These are phyloP conservation scores for Fusarium sp. DNA, from an alignment of 2,329 filamentous ascomycete species.

Conservation along the genomic window DNA sequence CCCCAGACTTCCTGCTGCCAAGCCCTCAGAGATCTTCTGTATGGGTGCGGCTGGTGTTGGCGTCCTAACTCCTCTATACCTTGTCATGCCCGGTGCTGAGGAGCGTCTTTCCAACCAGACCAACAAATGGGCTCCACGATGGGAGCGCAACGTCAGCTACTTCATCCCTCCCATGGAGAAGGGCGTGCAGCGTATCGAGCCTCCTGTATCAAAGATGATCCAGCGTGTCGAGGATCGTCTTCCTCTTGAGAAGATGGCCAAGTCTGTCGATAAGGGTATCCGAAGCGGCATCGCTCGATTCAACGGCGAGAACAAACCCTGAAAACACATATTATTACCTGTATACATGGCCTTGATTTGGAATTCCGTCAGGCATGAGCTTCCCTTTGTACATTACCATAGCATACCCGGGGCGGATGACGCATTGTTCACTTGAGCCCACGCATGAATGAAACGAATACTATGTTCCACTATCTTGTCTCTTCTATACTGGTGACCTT, in stretches of 20 bases:
- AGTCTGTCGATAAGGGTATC: slow-evolving; percentile 62
- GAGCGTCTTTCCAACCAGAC: slow-evolving; percentile 67
- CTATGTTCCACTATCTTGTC: neutral
- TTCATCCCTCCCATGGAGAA: slow-evolving; percentile 63
- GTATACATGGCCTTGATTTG: slow-evolving; percentile 3
- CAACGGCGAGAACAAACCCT: slow-evolving; percentile 47
- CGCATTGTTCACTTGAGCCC: slow-evolving; percentile 15
- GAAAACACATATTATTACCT: slow-evolving; percentile 8
- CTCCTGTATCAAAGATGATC: slow-evolving; percentile 60
- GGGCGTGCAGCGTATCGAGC: slow-evolving; percentile 63
- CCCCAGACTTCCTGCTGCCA: slow-evolving; percentile 63
- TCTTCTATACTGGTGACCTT: neutral
- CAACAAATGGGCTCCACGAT: slow-evolving; percentile 69
- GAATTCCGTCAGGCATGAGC: neutral
- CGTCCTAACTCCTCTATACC: slow-evolving; percentile 68
- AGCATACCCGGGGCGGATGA: slow-evolving; percentile 41
- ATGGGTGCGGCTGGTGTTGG: slow-evolving; percentile 67
- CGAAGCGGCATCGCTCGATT: slow-evolving; percentile 59
- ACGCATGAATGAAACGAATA: slow-evolving; percentile 28
- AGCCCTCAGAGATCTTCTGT: slow-evolving; percentile 63
- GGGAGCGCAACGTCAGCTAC: slow-evolving; percentile 69
- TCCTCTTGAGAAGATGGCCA: slow-evolving; percentile 64
- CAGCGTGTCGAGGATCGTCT: slow-evolving; percentile 61
- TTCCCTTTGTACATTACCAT: slow-evolving; percentile 40
- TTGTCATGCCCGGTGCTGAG: slow-evolving; percentile 68